Evolutionary conservation across 208 protist species (phyloP), one percentile per base, ranked within the genome.

Genomic region (Lotmaria passim): DNA sequence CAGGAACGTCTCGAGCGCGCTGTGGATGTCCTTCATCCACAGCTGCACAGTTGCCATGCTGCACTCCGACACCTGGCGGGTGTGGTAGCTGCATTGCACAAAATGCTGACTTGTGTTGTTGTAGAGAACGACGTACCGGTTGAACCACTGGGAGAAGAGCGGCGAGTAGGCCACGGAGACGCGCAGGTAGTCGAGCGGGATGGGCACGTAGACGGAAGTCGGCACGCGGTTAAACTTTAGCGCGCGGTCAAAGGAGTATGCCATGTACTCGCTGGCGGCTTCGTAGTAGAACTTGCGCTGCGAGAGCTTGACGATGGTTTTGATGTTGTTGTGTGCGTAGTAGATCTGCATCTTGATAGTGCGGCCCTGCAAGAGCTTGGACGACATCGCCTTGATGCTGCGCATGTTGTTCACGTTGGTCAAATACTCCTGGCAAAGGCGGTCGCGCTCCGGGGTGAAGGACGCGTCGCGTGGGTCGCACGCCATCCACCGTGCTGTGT

Each of bases 21-120:
- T 61, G 52, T 95, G 87, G 17, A 95, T 85, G 41, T 95, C 87
- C 57, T 85, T 82, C 90, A 95, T 95, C 87, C 90, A 95, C 44
- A 95, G 62, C 71, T 95, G 90, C 33, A 86, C 57, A 41, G 87
- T 75, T 23, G 89, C 90, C 73, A 86, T 78, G 28, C 74, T 70
- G 69, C 90, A 95, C 47, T 75, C 57, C 11, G 69, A 61, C 30
- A 51, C 38, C 51, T 41, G 34, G 23, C 46, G 41, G 4, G 52
- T 68, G 60, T 66, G 59, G 68, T 89, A 91, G 19, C 30, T 60
- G 56, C 87, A 91, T 7, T 43, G 55, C 11, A 83, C 59, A 70
- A 93, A 91, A 44, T 88, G 78, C 2, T 61, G 46, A 21, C 75
- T 85, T 14, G 83, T 90, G 58, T 90, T 73, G 55, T 83, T 85